Base-by-base conservation (phyloP, 768 basidiomycete genomes). In the Podaxis carcinomalis region DNA sequence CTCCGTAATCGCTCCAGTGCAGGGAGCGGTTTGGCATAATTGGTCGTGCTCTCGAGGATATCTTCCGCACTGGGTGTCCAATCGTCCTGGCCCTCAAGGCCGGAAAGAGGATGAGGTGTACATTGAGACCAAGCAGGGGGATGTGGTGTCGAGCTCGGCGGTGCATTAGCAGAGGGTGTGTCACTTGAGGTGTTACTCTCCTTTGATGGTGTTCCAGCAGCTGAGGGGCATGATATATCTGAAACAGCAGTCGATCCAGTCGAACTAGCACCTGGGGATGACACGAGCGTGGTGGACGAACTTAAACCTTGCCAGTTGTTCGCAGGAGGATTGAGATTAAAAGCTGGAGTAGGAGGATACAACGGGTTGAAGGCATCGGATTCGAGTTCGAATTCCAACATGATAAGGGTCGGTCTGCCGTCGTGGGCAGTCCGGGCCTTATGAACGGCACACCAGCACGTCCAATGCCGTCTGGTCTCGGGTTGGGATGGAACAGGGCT, bases 321-420 rank as follows among this genome's bases (percentile, higher is more conserved):
- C 13, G 42, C 52, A 11, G 60, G 36, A 21, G 46, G 49, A 16
- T 47, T 16, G 19, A 55, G 39, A 10, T 35, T 5, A 52, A 57
- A 28, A 39, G 16, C 13, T 44, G 7, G n/a, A 21, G 59, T 10
- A 44, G 79, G 74, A 7, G 84, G 84, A 68, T 88, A 88, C 3
- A 92, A 72, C 0, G 92, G 91, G 64, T 92, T 93, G 67, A 86
- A 72, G 0, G 66, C 64, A 68, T 93, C 92, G 32, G 76, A 72
- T 68, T 92, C 90, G 23, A 92, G 78, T 69, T 94, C 92, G 63
- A 93, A 89, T 69, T 94, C 92, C 71, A 93, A 79, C 25, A 92
- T 77, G 64, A 92, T 82, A 51, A 88, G 68, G 2, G 70, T 68
- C 13, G 67, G 58, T 9, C 52, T 57, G 9, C 50, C n/a, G 2